Evolutionary conservation across 2,329 filamentous ascomycete species (phyloP), one percentile per base, ranked within the genome.

Genomic region (Colletotrichum sp.): DNA sequence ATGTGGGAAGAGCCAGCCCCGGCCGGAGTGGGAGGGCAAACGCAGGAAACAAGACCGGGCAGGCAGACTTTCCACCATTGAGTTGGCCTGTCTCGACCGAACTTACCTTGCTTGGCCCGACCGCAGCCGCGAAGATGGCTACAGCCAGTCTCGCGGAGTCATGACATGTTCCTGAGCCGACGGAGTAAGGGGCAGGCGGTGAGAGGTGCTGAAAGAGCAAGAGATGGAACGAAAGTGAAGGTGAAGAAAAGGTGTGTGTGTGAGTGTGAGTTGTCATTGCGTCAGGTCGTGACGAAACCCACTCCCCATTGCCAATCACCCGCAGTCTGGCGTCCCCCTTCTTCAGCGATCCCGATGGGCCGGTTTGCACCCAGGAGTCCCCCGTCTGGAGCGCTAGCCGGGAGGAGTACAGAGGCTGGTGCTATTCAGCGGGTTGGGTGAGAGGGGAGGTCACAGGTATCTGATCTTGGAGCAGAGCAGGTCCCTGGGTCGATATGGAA

Each of bases 251-350:
- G 25, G 25, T 62, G 29, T n/a, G 29, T n/a, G 75, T 69, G 71
- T 67, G 73, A 61, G 73, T 64, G 49, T 77, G 75, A 75, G 75
- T 67, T 77, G 75, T 77, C 75, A 77, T 71, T 77, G 75, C 71
- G 61, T 25, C 44, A 49, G 44, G 44, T 49, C 30, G 75, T 77
- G 66, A 77, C 75, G 71, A 67, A 75, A 75, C 49, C 63, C 49
- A 69, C 19, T 44, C 44, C 55, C 34, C 39, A 19, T 69, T 39
- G 69, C 63, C 63, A 75, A 72, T 75, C 69, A 71, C 62, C 68
- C 68, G 55, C 39, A 62, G 19, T 13, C 36, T 39, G 69, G 62
- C 55, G 32, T 72, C 64, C 61, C 19, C 59, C 71, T 66, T 75
- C 71, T 77, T 75, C 62, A 77, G 27, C 75, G 55, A 55, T 75